Conservation (phyloP, 2,329 filamentous ascomycete species). For the Cryphonectria parasitica region DNA sequence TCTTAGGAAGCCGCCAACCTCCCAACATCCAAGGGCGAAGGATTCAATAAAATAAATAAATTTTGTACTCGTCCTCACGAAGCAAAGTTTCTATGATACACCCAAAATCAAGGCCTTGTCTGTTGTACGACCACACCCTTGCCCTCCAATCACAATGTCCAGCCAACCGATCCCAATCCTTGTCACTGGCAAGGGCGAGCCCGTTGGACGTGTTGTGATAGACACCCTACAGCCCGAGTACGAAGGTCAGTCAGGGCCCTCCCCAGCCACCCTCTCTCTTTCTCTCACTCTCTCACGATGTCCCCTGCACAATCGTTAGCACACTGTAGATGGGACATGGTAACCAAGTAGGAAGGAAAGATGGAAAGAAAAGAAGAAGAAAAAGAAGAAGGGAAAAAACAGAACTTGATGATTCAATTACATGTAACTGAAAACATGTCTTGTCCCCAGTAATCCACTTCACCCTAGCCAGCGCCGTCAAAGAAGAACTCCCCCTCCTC, state of each 20-base stretch:
- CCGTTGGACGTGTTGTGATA: background rate
- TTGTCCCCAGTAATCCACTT: slow-evolving; percentile 32
- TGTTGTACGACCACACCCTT: background rate
- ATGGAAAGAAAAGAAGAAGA: too few species aligned
- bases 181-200: slow-evolving; percentile 9
- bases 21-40: background rate
- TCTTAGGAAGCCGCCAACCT: too few species aligned
- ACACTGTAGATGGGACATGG: background rate
- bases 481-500: slow-evolving; percentile 33
- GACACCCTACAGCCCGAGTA: slow-evolving; percentile 14
- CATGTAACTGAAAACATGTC: background rate
- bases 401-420: background rate
- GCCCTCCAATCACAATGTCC: slow-evolving; percentile 9
- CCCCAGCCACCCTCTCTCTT: too few species aligned
- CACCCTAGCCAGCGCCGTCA: slow-evolving; percentile 27
- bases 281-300: too few species aligned
- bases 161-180: slow-evolving; percentile 15
- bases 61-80: background rate
- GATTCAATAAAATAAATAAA: background rate
- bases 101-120: background rate
- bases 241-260: slow-evolving; percentile 3
- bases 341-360: too few species aligned
- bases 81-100: too few species aligned
- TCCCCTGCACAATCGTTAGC: background rate
- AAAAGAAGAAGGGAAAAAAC: background rate